Evolutionary conservation across 331 rosid genomes (phyloP).

Genomic region (Malus hybrid): DNA sequence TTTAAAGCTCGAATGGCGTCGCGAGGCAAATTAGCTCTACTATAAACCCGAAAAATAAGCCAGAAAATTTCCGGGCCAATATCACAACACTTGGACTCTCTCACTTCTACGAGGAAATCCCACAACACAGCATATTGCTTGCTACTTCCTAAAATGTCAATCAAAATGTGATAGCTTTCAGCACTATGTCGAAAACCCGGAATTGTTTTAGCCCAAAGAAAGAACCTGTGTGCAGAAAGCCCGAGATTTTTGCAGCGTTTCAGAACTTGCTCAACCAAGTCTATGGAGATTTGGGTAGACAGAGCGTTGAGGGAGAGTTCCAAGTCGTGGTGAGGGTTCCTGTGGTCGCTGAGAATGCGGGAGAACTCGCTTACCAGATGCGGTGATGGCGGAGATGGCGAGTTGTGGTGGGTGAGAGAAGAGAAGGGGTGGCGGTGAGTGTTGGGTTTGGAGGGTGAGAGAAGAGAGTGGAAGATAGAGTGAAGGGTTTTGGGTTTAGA

Average conservation of each 20-base stretch:
- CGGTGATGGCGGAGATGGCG: conserved; percentile 19
- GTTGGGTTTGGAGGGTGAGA: conserved; percentile 14
- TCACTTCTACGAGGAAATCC: conserved; percentile 69
- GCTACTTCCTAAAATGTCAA: conserved; percentile 60
- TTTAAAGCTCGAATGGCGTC: conserved; percentile 68
- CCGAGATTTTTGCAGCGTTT: conserved; percentile 83
- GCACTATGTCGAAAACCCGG: conserved; percentile 61
- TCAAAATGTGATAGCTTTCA: conserved; percentile 61
- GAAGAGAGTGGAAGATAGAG: conserved; percentile 22
- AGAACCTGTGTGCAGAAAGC: conserved; percentile 80
- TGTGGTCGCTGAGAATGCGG: conserved; percentile 75
- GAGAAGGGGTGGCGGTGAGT: conserved; percentile 12
- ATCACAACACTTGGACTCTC: conserved; percentile 45
- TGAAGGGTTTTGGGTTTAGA: conserved; percentile 22
- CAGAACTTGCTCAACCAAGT: conserved; percentile 71
- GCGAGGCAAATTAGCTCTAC: conserved; percentile 63
- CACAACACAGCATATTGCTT: conserved; percentile 76
- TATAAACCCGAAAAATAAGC: conserved; percentile 62
- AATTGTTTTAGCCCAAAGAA: conserved; percentile 71
- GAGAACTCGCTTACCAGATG: conserved; percentile 68
- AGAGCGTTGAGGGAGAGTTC: conserved; percentile 53
- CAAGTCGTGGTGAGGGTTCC: conserved; percentile 68
- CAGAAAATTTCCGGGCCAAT: conserved; percentile 55
- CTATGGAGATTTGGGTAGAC: conserved; percentile 48
- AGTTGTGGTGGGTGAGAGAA: conserved; percentile 8